These are phyloP conservation scores for Mallotus nudiflorus DNA, from an alignment of 345 rosid species.

Conservation along the genomic window DNA sequence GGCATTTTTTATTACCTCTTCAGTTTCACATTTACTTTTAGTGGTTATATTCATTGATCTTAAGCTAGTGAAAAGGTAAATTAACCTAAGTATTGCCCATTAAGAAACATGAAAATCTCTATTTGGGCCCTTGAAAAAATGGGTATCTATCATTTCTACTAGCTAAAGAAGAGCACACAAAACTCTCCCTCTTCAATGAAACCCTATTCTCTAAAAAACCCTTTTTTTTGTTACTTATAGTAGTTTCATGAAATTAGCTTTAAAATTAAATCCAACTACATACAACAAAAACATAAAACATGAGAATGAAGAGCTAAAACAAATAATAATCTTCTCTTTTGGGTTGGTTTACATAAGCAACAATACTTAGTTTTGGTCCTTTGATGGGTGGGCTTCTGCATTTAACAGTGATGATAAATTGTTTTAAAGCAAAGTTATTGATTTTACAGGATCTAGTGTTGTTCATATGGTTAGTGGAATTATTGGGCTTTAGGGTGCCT, in stretches of 20 bases:
- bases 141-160: too few species aligned
- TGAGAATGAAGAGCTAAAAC: slow-evolving; percentile 91
- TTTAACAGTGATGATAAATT: slow-evolving; percentile 35
- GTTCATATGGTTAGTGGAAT: slow-evolving; percentile 82
- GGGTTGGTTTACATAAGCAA: slow-evolving; percentile 88
- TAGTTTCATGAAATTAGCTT: too few species aligned
- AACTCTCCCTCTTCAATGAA: too few species aligned
- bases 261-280: too few species aligned
- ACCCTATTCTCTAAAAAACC: too few species aligned
- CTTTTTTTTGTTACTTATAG: too few species aligned
- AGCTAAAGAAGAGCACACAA: too few species aligned
- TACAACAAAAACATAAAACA: too few species aligned
- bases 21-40: slow-evolving; percentile 89
- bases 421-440: slow-evolving; percentile 68
- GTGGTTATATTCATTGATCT: slow-evolving; percentile 69
- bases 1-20: slow-evolving; percentile 87
- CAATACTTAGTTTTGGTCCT: slow-evolving; percentile 94
- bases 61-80: too few species aligned
- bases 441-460: slow-evolving; percentile 76
- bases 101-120: too few species aligned
- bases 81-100: too few species aligned
- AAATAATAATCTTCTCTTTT: slow-evolving; percentile 69
- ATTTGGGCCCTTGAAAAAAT: too few species aligned
- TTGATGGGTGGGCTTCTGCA: slow-evolving; percentile 87
- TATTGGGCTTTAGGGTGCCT: slow-evolving; percentile 78